Base-by-base conservation (phyloP, 345 rosid species). In the Eucalyptus erythrocorys region DNA sequence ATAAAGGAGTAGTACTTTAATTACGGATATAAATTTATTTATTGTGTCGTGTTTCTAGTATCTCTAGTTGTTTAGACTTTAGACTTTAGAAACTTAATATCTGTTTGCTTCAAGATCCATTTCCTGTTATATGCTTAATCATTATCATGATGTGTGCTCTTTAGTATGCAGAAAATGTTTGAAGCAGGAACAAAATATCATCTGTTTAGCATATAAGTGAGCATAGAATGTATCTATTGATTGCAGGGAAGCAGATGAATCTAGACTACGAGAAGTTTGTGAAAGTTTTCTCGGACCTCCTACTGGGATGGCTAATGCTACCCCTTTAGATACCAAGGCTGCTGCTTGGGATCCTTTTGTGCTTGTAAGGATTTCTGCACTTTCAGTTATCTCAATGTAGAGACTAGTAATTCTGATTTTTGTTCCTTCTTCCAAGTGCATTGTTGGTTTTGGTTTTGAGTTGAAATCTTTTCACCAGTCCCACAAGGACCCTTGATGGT, bases 271-370 rank as follows among this genome's bases (percentile, higher is more conserved):
- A 85, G 99, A 98, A 94, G 95, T 96, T 48, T 97, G 96, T 68
- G 99, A 98, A 93, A 94, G 95, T 92, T 98, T 97, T 93, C 96
- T 97, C 84, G 99, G 99, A 89, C 99, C 99, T 87, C 99, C 99
- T 22, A 94, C 96, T 90, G 98, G 99, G 88, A 95, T 97, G 97
- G 94, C 86, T 55, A 96, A 93, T 90, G 92, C 95, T 37, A 50
- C 93, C 86, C 87, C 94, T 87, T 91, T 92, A 48, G 96, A 95
- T 89, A 26, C 91, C 59, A 91, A 90, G 87, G 92, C 91, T 89
- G 91, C 92, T 76, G 93, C 95, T 76, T 97, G 99, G 99, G 98
- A 98, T 93, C 99, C 99, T 87, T 92, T 68, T 90, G 96, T 98
- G 53, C 96, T 98, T 85, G 99, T 98, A 95, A 92, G 93, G 59